Conservation (phyloP, 1,284 basidiomycete species). For the Trametes polyzona region DNA sequence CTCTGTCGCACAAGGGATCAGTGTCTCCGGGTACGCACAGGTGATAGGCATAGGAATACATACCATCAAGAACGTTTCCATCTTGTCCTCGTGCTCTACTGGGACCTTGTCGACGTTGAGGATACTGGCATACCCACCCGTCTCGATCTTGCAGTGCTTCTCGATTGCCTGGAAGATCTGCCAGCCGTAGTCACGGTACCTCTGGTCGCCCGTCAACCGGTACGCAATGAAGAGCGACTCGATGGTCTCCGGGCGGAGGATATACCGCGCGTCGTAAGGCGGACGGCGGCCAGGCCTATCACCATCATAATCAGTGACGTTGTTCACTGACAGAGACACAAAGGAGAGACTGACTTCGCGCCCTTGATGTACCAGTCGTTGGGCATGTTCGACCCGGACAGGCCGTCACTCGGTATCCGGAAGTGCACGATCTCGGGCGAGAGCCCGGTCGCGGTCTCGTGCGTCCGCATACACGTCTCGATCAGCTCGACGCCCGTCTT, state of each 20-base stretch:
- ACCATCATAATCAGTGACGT: neutral
- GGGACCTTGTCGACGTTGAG: conserved; percentile 82
- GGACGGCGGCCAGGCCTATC: conserved; percentile 51
- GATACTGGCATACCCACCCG: conserved; percentile 86
- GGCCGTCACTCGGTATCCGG: conserved; percentile 56
- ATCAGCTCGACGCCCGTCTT: conserved; percentile 80
- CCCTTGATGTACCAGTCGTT: conserved; percentile 91
- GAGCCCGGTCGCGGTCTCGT: conserved; percentile 85
- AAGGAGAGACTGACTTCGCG: conserved; percentile 46
- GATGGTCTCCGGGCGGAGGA: conserved; percentile 91
- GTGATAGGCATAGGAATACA: neutral
- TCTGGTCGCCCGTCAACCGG: conserved; percentile 81
- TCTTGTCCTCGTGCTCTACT: conserved; percentile 78
- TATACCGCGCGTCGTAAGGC: conserved; percentile 87
- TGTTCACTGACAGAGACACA: neutral
- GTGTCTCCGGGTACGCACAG: neutral
- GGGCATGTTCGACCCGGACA: conserved; percentile 45
- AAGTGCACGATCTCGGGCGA: conserved; percentile 87
- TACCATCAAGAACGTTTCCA: conserved; percentile 95
- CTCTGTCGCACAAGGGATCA: conserved; percentile 49
- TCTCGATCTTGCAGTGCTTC: conserved; percentile 73
- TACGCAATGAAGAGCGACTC: conserved; percentile 92
- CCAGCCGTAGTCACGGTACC: conserved; percentile 89
- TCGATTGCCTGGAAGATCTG: conserved; percentile 90
- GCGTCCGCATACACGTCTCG: conserved; percentile 87